Percentiles rank a stretch among this genome's conserved stretches.
phyloP scores from a whole-genome alignment of 1,284 basidiomycete species.

The Porogramme epimiltina region DNA sequence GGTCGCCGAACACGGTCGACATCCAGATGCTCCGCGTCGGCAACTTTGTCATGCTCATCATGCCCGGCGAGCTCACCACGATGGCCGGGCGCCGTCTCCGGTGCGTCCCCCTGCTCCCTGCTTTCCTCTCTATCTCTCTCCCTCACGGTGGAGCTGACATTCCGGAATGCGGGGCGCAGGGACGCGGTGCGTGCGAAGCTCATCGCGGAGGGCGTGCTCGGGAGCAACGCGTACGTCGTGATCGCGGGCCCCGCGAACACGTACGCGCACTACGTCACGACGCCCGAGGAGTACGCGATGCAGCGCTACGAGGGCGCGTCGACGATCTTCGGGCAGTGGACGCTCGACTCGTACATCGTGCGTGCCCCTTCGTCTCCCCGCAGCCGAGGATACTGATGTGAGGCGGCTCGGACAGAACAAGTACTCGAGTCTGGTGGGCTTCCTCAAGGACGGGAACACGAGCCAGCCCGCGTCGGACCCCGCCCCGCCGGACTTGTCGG shows the following conservation, averaged over 20 bases:
- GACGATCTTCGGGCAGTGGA: conserved; percentile 78
- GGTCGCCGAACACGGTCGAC: conserved; percentile 78
- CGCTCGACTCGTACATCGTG: conserved; percentile 74
- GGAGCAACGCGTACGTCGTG: conserved; percentile 70
- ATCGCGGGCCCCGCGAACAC: conserved; percentile 81
- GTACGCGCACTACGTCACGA: conserved; percentile 77
- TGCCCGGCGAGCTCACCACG: conserved; percentile 71
- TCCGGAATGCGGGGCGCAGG: conserved; percentile 33
- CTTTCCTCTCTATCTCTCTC: neutral
- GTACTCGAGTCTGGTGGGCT: conserved; percentile 66
- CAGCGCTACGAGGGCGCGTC: conserved; percentile 86
- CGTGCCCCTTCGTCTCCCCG: neutral
- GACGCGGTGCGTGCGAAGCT: conserved; percentile 65
- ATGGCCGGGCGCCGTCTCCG: conserved; percentile 52
- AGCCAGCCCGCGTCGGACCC: conserved; percentile 59
- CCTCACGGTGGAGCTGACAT: neutral
- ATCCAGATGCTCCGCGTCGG: conserved; percentile 83
- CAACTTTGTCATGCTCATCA: conserved; percentile 75
- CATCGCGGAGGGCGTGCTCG: conserved; percentile 63
- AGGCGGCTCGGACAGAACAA: conserved; percentile 46
- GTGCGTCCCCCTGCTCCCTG: conserved; percentile 24
- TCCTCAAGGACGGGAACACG: conserved; percentile 53
- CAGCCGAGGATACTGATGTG: neutral
- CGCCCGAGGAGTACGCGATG: conserved; percentile 73
- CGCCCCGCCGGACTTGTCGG: conserved; percentile 67